Evolutionary conservation across 176 grass and related monocot species (phyloP).

Genomic region (Ensete glaucum): DNA sequence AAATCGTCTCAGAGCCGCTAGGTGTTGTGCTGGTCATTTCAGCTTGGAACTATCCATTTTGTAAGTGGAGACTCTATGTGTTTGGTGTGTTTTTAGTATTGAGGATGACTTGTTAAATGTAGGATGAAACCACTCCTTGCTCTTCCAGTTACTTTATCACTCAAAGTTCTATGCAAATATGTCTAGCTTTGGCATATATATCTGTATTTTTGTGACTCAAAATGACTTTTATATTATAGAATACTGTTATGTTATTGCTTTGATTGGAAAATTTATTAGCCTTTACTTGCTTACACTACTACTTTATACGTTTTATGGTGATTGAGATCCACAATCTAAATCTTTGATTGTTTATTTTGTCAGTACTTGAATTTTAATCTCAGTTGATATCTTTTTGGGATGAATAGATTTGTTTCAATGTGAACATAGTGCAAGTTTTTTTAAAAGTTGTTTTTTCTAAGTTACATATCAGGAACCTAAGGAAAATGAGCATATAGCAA

Average conservation of each 20-base stretch:
- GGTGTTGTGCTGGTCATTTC: constrained; percentile 80
- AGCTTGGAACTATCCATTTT: constrained; percentile 94
- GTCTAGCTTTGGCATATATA: no score
- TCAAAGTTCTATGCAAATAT: no score
- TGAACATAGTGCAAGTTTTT: neutral
- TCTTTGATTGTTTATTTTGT: neutral
- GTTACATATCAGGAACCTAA: no score
- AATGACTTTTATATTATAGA: neutral
- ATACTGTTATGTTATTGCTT: neutral
- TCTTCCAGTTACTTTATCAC: neutral
- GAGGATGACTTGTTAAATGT: neutral
- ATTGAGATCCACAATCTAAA: neutral
- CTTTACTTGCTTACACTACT: neutral
- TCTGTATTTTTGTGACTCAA: no score
- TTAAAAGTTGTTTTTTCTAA: neutral
- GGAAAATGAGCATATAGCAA: no score
- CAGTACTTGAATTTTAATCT: no score
- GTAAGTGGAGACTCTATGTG: constrained; percentile 34
- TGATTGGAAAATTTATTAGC: neutral
- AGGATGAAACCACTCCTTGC: neutral
- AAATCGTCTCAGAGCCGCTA: constrained; percentile 70
- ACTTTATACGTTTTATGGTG: neutral
- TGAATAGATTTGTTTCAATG: no score
- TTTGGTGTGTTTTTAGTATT: neutral
- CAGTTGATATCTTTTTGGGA: no score